Conservation (phyloP, 257 asterid species). For the Lithospermum erythrorhizon region DNA sequence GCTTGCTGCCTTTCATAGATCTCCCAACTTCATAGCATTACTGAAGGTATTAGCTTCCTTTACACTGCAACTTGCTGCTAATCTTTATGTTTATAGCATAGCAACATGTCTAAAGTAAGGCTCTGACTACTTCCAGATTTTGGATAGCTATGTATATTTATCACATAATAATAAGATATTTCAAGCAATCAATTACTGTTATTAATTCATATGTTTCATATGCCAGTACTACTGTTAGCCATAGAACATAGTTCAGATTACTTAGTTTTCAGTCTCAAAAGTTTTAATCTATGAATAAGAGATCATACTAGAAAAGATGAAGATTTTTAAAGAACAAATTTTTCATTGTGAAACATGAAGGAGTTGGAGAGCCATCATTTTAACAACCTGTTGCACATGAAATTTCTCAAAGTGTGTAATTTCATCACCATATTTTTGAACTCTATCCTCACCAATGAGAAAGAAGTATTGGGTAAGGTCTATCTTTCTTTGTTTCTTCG, state of each 20-base stretch:
- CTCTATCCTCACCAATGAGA: neutral
- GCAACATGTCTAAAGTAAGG: too few species aligned
- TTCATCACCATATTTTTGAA: neutral
- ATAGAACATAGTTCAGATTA: neutral
- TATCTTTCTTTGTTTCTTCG: too few species aligned
- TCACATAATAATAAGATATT: neutral
- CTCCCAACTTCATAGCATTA: conserved; percentile 77
- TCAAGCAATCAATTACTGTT: neutral
- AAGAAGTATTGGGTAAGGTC: too few species aligned
- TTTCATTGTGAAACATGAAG: neutral
- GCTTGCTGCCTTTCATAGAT: conserved; percentile 70
- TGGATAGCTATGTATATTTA: too few species aligned
- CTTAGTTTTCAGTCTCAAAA: neutral
- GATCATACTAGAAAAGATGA: neutral
- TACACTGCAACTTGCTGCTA: neutral
- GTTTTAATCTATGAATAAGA: neutral
- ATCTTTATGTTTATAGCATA: too few species aligned
- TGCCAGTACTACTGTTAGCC: neutral
- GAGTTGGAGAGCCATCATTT: neutral
- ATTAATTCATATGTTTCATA: neutral
- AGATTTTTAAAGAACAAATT: neutral
- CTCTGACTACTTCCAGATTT: too few species aligned
- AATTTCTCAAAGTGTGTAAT: too few species aligned
- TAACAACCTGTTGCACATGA: neutral
- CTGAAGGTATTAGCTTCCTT: conserved; percentile 47